These are phyloP conservation scores for Penicillium robsamsonii DNA, from an alignment of 495 filamentous ascomycete genomes.

Conservation along the genomic window DNA sequence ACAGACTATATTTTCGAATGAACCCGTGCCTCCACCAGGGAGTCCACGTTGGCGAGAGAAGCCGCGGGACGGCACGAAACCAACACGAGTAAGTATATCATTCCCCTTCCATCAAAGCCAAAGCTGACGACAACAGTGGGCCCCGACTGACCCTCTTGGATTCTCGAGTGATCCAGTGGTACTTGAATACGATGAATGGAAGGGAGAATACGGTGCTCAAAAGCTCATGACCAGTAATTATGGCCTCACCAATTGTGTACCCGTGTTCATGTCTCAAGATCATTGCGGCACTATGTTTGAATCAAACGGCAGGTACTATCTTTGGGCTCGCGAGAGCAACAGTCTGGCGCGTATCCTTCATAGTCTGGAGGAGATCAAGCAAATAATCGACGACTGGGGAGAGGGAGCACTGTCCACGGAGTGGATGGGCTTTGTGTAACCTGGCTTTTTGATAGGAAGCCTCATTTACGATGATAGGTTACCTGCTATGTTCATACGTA, in stretches of 20 bases:
- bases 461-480: neutral
- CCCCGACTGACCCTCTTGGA: neutral
- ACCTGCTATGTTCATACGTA: neutral
- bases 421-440: neutral
- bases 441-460: neutral
- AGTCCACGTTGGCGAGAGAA: neutral
- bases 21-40: neutral
- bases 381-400: neutral
- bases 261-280: neutral
- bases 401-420: neutral
- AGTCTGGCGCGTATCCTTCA: neutral
- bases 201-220: neutral
- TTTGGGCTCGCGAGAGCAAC: neutral
- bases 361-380: neutral
- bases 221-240: neutral
- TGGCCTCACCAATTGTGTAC: neutral
- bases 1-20: neutral
- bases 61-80: neutral
- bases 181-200: neutral
- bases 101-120: neutral
- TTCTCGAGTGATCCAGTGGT: neutral
- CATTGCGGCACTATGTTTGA: neutral
- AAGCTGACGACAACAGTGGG: neutral
- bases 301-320: neutral
- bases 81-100: neutral